Evolutionary conservation across 352 stramenopile species (phyloP), one percentile per base, ranked within the genome.

Genomic region (Pythium phragmitis): DNA sequence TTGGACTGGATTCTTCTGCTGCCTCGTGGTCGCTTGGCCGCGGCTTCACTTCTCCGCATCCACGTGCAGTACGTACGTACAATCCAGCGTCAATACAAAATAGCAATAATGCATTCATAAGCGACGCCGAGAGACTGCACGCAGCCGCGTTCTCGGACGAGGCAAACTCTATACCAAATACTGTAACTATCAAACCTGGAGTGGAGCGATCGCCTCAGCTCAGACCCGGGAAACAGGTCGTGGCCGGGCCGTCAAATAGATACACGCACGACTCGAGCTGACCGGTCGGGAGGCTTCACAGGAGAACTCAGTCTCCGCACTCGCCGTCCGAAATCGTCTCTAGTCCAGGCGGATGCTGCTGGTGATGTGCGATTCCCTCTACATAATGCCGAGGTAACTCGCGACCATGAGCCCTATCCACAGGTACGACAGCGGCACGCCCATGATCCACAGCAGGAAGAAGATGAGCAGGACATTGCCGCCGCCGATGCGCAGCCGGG

Each of bases 371-470:
- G 21, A 21, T 21, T 50, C 36, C 21, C 55, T 51, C 57, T 63
- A 89, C 34, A 88, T 74, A 46, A 89, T 68, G 39, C 83, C 83
- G 33, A 93, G 70, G 65, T 89, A 93, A 69, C 80, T 91, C 37
- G 77, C 75, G 33, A 90, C 62, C 82, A 93, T 91, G 41, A 93
- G 76, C 33, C 71, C 70, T 75, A 91, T 80, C 84, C 84, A 93
- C 23, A 93, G 71, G 46, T 91, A 93, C 41, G 69, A 89, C 61
- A 91, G 80, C 6, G 84, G 84, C 39, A 93, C 75, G 52, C 84
- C 84, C 84, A 93, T 87, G 60, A 91, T 81, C 82, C 82, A 93
- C 4, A 93, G 72, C 41, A 87, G 41, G 62, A 91, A 87, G 41
- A 91, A 84, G 26, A 93, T 74, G 12, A 93, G 70, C 68, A 93